A percentile compares a stretch with the other conserved stretches of the same genome.
phyloP scores from a whole-genome alignment of 78 protist genomes.

The Speleostelium caveatum region DNA sequence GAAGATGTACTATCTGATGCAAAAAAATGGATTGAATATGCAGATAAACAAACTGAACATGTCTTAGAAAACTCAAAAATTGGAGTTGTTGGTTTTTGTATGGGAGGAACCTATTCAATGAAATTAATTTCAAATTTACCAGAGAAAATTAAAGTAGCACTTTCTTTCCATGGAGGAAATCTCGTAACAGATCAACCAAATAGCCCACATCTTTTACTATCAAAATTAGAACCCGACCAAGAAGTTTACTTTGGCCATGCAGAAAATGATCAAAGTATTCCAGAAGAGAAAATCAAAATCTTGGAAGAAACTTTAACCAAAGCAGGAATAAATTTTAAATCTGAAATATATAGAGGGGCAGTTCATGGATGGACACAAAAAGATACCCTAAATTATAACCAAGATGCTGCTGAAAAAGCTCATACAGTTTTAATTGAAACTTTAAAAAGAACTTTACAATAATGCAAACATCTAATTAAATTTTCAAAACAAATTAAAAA shows the following conservation, averaged over 20 bases:
- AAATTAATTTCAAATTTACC: too few species aligned
- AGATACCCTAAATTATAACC: conserved; percentile 25
- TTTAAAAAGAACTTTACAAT: too few species aligned
- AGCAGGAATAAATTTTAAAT: not conserved
- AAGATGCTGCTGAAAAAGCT: not conserved
- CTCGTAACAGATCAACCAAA: not conserved
- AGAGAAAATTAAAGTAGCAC: too few species aligned
- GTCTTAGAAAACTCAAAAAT: too few species aligned
- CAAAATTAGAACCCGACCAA: conserved; percentile 36
- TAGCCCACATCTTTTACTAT: not conserved
- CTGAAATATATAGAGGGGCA: not conserved
- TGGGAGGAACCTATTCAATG: too few species aligned
- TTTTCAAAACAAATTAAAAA: too few species aligned
- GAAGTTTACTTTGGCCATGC: conserved; percentile 60
- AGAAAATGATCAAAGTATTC: conserved; percentile 32
- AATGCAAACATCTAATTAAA: too few species aligned
- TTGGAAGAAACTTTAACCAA: not conserved
- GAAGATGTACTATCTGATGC: too few species aligned
- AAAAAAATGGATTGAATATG: too few species aligned
- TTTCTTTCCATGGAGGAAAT: conserved; percentile 41
- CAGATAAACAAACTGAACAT: too few species aligned
- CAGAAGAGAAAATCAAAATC: conserved; percentile 18
- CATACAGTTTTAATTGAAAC: too few species aligned
- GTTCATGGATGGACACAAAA: conserved; percentile 50
- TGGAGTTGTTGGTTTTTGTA: too few species aligned